Evolutionary conservation across 1,284 basidiomycete genomes (phyloP), one percentile per base, ranked within the genome.

Genomic region (Ustilago loliicola): DNA sequence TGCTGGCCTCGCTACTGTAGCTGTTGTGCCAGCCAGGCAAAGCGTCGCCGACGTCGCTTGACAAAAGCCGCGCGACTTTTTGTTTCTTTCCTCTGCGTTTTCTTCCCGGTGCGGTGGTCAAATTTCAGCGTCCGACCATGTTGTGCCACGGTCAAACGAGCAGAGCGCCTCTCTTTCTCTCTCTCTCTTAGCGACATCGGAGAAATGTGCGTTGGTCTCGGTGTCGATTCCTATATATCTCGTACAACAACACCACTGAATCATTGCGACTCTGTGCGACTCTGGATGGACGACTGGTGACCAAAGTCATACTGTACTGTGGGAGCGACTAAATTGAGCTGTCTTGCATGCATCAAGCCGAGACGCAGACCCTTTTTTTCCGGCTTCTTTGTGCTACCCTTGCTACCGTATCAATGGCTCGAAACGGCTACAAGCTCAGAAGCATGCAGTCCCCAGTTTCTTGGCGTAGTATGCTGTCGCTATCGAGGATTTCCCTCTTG

Each of bases 11-110:
- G n/a, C n/a, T n/a, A n/a, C n/a, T n/a, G n/a, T n/a, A n/a, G n/a
- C n/a, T n/a, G n/a, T n/a, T n/a, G n/a, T n/a, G n/a, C n/a, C 17
- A 40, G 38, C 13, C 13, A 40, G 17, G 38, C 10, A 40, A 34
- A 34, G 32, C 36, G 36, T 38, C 36, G 36, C 45, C n/a, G n/a
- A 17, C 32, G 10, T 45, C 27, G 40, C 55, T 57, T 57, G 55
- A 57, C 29, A 10, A 53, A 53, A 53, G 32, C 30, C 32, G 32
- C 32, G 51, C 30, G 51, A 36, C 51, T 32, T 53, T 32, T 53
- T 21, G 3, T 38, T 15, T 8, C 36, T 15, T 38, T 15, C n/a
- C 42, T 47, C 42, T 58, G 56, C 19, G 42, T 38, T 45, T 45
- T 29, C 25, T 27, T 50, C 10, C 11, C 13, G 23, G 15, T 50